phyloP scores from a whole-genome alignment of 1,139 yeast genomes.

The Geotrichum europaeum region DNA sequence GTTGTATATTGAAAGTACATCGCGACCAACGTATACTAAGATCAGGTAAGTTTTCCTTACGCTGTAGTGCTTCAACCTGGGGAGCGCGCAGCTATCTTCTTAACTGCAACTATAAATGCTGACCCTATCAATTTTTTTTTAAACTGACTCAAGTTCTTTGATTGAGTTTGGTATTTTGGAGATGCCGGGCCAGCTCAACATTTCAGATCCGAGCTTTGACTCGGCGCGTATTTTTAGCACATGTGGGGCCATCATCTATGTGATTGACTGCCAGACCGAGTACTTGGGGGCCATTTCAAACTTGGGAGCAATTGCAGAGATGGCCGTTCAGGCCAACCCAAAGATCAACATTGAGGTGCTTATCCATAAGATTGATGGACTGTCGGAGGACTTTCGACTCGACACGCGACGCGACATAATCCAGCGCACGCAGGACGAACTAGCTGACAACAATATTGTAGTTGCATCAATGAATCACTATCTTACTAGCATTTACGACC shows the following conservation, averaged over 20 bases:
- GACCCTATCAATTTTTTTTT: neutral
- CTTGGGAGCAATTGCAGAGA: slow-evolving; percentile 80
- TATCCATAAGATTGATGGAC: slow-evolving; percentile 91
- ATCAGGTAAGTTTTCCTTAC: slow-evolving; percentile 5
- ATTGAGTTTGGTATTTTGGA: slow-evolving; percentile 92
- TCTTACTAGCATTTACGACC: slow-evolving; percentile 89
- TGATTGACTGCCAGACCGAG: slow-evolving; percentile 87
- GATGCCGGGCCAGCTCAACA: slow-evolving; percentile 87
- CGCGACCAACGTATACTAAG: slow-evolving; percentile 57
- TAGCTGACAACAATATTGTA: slow-evolving; percentile 80
- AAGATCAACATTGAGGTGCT: slow-evolving; percentile 82
- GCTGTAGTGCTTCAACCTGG: neutral
- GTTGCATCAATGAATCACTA: slow-evolving; percentile 74
- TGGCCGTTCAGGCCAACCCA: slow-evolving; percentile 82
- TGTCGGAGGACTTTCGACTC: slow-evolving; percentile 84
- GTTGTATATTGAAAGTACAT: slow-evolving; percentile 79
- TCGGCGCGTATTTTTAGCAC: slow-evolving; percentile 69
- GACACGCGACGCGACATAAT: slow-evolving; percentile 95
- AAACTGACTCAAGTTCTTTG: slow-evolving; percentile 42
- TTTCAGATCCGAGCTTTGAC: slow-evolving; percentile 78
- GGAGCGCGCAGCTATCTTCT: neutral
- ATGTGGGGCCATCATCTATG: slow-evolving; percentile 91
- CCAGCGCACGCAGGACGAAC: slow-evolving; percentile 92
- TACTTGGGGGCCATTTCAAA: slow-evolving; percentile 87
- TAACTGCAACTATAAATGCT: neutral